Evolutionary conservation across 805 yeast species (phyloP), one percentile per base, ranked within the genome.

Genomic region (Wickerhamiella vanderwaltii): DNA sequence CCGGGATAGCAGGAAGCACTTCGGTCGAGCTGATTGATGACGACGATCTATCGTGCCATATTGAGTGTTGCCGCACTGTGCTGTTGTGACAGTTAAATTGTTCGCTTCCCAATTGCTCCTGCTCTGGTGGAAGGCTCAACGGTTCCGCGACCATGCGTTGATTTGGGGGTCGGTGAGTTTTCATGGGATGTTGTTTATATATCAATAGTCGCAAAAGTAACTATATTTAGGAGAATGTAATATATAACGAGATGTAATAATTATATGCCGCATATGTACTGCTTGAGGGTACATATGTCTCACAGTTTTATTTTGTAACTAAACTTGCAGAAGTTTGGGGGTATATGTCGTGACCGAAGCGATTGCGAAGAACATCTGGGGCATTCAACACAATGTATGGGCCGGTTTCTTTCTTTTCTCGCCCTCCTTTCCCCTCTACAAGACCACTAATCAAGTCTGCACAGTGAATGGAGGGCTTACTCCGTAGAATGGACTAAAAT

Each of bases 371-470:
- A 33, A 33, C 26, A 22, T 33, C 12, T 33, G 15, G 26, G 19
- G 36, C 36, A 13, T 33, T 20, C 26, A 20, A 20, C 19, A 20
- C 36, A 22, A 33, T 29, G 29, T 34, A 37, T 29, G 31, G 40
- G 40, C 22, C 40, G 13, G 28, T 6, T 17, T 30, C 35, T 29
- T 25, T 38, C 26, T 30, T 2, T 7, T 38, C 41, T 38, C 9
- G 41, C 28, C 35, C 17, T 30, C 41, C 35, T 30, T 38, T 38
- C 41, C 41, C 41, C 41, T 38, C 41, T 30, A 29, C 28, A 13
- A 24, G 41, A 19, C 26, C 35, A 38, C 39, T 38, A 20, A 24
- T 26, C 34, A 15, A 29, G 28, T 19, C 41, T 24, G 41, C 35
- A 30, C 34, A 38, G 41, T 38, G 41, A 38, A 38, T 38, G 35